These are phyloP conservation scores for Exobasidium rhododendri DNA, from an alignment of 1,284 basidiomycete genomes.

Conservation along the genomic window DNA sequence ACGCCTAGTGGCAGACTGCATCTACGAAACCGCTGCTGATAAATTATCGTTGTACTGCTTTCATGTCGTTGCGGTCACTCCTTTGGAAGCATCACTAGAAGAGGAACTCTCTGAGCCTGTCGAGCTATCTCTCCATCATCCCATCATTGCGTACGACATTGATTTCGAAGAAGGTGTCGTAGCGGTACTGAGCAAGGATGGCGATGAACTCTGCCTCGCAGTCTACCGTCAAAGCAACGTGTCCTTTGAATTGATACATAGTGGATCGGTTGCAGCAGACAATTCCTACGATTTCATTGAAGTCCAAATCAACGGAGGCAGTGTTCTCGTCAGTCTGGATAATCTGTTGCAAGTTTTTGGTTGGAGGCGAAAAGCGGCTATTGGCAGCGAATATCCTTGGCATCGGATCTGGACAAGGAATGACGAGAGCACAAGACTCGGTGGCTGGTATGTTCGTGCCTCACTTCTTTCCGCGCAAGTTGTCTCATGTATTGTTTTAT, in stretches of 20 bases:
- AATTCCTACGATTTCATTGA: neutral
- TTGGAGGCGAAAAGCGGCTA: neutral
- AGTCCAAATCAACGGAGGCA: neutral
- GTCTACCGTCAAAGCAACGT: no score
- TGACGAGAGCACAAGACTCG: neutral
- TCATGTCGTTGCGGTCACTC: neutral
- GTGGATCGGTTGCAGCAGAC: no score
- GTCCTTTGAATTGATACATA: no score
- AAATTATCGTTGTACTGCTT: neutral
- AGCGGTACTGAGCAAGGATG: no score
- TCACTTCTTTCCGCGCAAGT: neutral
- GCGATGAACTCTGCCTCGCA: no score
- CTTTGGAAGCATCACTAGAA: neutral
- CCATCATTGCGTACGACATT: neutral
- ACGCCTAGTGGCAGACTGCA: neutral
- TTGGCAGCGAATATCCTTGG: neutral
- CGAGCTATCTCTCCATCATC: neutral
- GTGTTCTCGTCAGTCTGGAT: neutral
- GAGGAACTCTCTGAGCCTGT: neutral
- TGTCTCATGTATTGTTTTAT: neutral
- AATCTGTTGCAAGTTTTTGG: neutral
- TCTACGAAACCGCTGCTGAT: neutral
- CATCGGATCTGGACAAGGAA: neutral
- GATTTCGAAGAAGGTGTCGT: neutral
- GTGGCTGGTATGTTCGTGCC: neutral